Evolutionary conservation across 2,329 filamentous ascomycete genomes (phyloP), one percentile per base, ranked within the genome.

Genomic region (Clonostachys sp.): DNA sequence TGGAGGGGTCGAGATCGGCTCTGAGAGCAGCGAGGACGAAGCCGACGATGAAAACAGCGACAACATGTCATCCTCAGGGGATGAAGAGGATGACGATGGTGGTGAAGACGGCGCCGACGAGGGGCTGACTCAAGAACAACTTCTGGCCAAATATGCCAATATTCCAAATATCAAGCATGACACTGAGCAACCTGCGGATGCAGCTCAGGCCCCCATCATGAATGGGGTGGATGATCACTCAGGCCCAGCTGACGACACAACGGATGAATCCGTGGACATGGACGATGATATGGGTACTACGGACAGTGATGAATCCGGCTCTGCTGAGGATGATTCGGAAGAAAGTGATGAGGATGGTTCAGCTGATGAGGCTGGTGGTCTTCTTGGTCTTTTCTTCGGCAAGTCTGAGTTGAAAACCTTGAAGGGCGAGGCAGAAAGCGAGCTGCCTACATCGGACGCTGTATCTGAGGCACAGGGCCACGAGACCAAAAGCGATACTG

Each of bases 231-330:
- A 10, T 30, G 24, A 30, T 30, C 8, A 30, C 24, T 30, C 24
- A 3, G 24, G 24, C 8, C 63, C 63, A 6, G 55, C 63, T 40
- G 70, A 72, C 41, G 80, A 82, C 9, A 81, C 75, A 5, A 80
- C 75, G 41, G 83, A 86, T 53, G 82, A 86, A 58, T 85, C 83
- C 2, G 69, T 85, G 18, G 81, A 84, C 55, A 86, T 86, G 82
- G 82, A 86, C 53, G 81, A 85, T 50, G 81, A 85, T 48, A 65
- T 83, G 54, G 80, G 78, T 4, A 81, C 80, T 4, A 80, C 75
- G 30, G 80, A 84, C 41, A 71, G 67, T 46, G 70, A 69, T 45
- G 70, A 69, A n/a, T 39, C 36, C 8, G 36, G 12, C 36, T 30
- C 24, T 14, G 70, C 74, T 16, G 73, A 68, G 42, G 70, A 67